Evolutionary conservation across 2,329 filamentous ascomycete genomes (phyloP).

Genomic region (Teratosphaeria destructans): DNA sequence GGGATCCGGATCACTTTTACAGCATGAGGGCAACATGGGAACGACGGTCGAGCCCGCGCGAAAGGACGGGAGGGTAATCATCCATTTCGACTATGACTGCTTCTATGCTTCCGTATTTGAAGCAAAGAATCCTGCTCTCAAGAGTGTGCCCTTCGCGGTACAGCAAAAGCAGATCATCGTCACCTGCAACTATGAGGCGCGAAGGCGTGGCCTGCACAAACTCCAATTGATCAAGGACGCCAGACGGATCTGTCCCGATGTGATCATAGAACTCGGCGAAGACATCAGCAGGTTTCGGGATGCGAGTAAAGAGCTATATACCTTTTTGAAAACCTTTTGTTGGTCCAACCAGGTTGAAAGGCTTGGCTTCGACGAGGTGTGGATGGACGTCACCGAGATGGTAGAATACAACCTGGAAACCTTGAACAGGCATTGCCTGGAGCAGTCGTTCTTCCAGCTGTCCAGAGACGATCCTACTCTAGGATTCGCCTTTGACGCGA

Average conservation of each 20-base stretch:
- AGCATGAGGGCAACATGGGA: conserved; percentile 14
- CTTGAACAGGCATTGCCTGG: conserved; percentile 55
- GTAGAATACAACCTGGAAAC: conserved; percentile 68
- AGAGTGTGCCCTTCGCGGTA: conserved; percentile 64
- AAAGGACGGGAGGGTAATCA: conserved; percentile 57
- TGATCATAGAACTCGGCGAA: conserved; percentile 78
- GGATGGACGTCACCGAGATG: conserved; percentile 75
- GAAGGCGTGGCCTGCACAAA: conserved; percentile 61
- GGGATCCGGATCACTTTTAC: neutral
- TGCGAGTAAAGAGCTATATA: conserved; percentile 70
- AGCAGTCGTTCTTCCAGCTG: conserved; percentile 69
- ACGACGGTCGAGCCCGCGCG: conserved; percentile 22
- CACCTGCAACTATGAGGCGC: conserved; percentile 89
- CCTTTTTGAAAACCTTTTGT: conserved; percentile 59
- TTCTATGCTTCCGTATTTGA: conserved; percentile 93
- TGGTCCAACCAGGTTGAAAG: conserved; percentile 73
- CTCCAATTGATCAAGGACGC: conserved; percentile 79
- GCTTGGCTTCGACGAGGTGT: conserved; percentile 82
- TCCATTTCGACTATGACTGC: conserved; percentile 84
- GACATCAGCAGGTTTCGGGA: conserved; percentile 77
- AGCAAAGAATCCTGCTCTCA: conserved; percentile 64
- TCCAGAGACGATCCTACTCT: conserved; percentile 60
- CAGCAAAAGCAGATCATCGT: conserved; percentile 89
- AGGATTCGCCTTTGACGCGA: conserved; percentile 75
- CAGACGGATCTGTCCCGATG: conserved; percentile 66